These are phyloP conservation scores for Beauveria sp. DNA, from an alignment of 2,329 filamentous ascomycete genomes.

Conservation along the genomic window DNA sequence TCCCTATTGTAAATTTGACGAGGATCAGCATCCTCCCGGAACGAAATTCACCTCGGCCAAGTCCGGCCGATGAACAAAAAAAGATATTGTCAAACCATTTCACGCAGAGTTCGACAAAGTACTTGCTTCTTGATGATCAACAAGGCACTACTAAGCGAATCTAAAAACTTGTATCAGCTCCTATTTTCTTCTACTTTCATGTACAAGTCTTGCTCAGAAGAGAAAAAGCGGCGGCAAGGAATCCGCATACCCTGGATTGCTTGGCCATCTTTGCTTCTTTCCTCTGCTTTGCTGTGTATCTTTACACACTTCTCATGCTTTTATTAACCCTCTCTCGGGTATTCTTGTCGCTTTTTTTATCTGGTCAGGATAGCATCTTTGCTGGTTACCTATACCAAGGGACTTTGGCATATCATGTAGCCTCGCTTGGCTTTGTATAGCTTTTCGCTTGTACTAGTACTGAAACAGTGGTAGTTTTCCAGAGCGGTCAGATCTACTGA, in stretches of 20 bases:
- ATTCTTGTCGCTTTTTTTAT: not conserved
- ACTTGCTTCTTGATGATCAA: not conserved
- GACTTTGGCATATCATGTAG: not conserved
- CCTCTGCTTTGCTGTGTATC: not conserved
- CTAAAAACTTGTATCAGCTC: not conserved
- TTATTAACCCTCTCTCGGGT: not conserved
- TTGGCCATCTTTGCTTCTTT: not conserved
- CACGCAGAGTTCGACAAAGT: not conserved
- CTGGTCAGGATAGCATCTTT: not conserved
- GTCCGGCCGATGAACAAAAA: not conserved
- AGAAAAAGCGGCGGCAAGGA: not conserved
- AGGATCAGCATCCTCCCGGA: slow-evolving; percentile 47
- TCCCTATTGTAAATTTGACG: slow-evolving; percentile 47
- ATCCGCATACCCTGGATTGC: not conserved
- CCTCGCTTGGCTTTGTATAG: not conserved
- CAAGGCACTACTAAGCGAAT: not conserved
- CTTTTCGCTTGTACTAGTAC: not conserved
- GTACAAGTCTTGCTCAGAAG: not conserved
- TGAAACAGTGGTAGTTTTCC: not conserved
- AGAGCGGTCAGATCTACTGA: no score
- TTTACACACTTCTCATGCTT: not conserved
- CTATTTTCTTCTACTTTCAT: not conserved
- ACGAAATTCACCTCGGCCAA: slow-evolving; percentile 32
- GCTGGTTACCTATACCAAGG: not conserved
- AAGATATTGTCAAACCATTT: not conserved